Percentiles rank a stretch among this genome's conserved stretches.
Evolutionary conservation across 192 early-diverging fungal genomes (phyloP).

Genomic region (Backusella liffmaniae): DNA sequence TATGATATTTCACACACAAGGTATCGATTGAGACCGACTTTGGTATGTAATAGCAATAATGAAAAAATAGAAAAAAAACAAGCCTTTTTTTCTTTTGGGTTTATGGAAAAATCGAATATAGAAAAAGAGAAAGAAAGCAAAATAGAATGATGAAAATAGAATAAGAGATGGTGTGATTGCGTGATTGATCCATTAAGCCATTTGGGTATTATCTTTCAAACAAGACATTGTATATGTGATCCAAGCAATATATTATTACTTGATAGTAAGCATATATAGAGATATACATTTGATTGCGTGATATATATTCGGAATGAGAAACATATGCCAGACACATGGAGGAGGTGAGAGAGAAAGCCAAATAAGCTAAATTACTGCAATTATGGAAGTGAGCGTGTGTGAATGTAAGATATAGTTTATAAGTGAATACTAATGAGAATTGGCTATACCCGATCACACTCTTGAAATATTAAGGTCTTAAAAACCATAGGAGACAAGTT

Average conservation of each 20-base stretch:
- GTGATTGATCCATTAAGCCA: not conserved
- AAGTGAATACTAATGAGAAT: not conserved
- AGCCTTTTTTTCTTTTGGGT: not conserved
- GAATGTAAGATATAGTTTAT: not conserved
- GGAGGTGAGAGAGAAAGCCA: not conserved
- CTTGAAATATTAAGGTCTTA: not conserved
- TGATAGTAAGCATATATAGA: not conserved
- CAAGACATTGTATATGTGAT: not conserved
- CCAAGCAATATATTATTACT: not conserved
- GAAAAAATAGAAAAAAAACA: not conserved
- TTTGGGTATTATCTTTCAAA: not conserved
- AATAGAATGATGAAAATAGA: not conserved
- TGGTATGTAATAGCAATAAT: not conserved
- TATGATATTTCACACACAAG: not conserved
- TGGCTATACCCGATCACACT: not conserved
- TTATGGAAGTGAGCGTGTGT: not conserved
- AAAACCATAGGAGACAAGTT: conserved; percentile 1
- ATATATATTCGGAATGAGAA: conserved; percentile 25
- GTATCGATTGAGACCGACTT: conserved; percentile 2
- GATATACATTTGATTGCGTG: not conserved
- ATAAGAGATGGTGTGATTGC: no score
- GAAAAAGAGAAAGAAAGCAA: not conserved
- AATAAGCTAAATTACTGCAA: not conserved
- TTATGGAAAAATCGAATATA: not conserved
- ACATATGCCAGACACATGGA: conserved; percentile 14